These are phyloP conservation scores for Aspergillus bridgeri DNA, from an alignment of 495 filamentous ascomycete species.

Conservation along the genomic window DNA sequence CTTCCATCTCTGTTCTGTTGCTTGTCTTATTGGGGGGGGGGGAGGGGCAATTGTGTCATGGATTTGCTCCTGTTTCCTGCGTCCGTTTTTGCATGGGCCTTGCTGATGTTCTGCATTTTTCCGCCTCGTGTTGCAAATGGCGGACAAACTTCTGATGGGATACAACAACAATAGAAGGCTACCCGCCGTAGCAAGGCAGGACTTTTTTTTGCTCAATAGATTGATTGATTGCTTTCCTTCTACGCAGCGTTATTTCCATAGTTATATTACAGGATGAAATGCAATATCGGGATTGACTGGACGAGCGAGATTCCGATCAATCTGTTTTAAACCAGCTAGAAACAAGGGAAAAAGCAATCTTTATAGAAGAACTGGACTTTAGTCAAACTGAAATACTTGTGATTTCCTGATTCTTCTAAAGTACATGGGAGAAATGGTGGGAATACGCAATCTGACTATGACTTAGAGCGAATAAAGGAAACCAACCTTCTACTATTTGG, in stretches of 20 bases:
- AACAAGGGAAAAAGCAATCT: no score
- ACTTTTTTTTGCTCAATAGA: constrained; percentile 3
- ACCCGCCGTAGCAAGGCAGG: not conserved
- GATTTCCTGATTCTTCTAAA: no score
- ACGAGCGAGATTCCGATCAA: not conserved
- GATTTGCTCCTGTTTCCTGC: not conserved
- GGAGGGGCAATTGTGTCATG: no score
- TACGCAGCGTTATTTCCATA: not conserved
- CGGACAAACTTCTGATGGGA: not conserved
- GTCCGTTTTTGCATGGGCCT: no score
- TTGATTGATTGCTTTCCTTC: not conserved
- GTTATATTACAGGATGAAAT: not conserved
- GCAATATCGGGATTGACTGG: not conserved
- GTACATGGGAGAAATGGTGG: no score
- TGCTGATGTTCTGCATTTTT: not conserved
- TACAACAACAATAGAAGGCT: constrained; percentile 4
- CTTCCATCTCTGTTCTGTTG: no score
- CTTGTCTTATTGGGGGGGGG: no score
- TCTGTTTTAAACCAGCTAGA: not conserved
- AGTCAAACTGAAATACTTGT: no score
- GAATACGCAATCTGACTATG: no score
- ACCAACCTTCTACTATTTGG: no score
- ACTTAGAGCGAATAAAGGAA: no score
- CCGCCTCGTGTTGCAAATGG: constrained; percentile 1
- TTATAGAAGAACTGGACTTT: no score